Evolutionary conservation across 768 basidiomycete species (phyloP), one percentile per base, ranked within the genome.

Genomic region (Agrocybe chaxingu): DNA sequence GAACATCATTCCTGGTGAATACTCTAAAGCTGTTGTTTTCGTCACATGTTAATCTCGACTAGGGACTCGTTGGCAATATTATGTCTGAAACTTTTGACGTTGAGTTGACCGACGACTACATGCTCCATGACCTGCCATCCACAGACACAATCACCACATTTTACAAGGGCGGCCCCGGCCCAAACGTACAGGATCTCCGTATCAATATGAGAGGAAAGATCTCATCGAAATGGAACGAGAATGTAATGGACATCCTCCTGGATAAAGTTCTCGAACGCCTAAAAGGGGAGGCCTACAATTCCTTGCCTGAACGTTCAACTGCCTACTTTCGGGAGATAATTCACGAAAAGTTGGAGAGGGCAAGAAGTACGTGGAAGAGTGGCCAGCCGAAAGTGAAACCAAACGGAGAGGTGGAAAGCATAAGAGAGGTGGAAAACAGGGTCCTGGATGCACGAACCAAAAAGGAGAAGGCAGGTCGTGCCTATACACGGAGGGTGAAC

Each of bases 141-240:
- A 16, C 16, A 16, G 16, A 16, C 16, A 16, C 16, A 16, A 16
- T 16, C 16, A 16, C 16, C 16, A 16, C 16, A 16, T 16, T 16
- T 16, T 16, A 16, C 16, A 16, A 16, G 16, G 16, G 16, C 16
- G 53, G 48, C n/a, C 33, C 37, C 39, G 50, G 54, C n/a, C 56
- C 56, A 11, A 29, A 55, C 36, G 38, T 36, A 7, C 40, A 47
- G 13, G 13, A 45, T 31, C 35, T 50, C 32, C 52, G 43, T 6
- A 49, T 56, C 41, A 51, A 56, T 33, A 49, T 50, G 47, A 31
- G 48, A 33, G 52, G 47, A 12, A 56, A 56, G 35, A 45, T 52
- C 12, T 33, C 35, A 18, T 53, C 52, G 19, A 43, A 29, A 11
- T 53, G 55, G 55, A 56, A 56, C 33, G 33, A 44, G 13, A 36